Conservation (phyloP, 2,329 filamentous ascomycete species). For the Fusarium sp. region DNA sequence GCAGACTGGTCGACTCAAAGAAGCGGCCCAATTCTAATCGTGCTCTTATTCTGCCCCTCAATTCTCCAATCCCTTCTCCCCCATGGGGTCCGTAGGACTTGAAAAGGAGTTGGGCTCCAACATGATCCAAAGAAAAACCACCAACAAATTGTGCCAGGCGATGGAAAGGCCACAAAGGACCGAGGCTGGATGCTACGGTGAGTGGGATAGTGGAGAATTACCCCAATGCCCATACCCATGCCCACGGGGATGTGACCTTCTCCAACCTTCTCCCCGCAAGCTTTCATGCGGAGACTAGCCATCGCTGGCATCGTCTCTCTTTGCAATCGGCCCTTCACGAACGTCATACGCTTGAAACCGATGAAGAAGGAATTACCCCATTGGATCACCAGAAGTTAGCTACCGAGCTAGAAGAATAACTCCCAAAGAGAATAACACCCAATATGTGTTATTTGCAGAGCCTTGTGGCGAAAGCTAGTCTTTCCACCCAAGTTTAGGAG, state of each 20-base stretch:
- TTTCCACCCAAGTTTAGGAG: no score
- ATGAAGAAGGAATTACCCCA: no score
- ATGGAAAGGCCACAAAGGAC: background rate
- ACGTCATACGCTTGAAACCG: background rate
- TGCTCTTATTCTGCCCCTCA: background rate
- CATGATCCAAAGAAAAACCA: background rate
- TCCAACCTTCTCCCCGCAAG: slow-evolving; percentile 13
- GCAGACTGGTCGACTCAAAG: slow-evolving; percentile 2
- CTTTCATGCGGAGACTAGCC: background rate
- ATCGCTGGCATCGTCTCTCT: background rate
- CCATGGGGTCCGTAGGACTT: slow-evolving; percentile 3
- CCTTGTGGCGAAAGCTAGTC: no score
- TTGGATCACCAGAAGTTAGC: no score
- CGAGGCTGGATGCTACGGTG: slow-evolving; percentile 5
- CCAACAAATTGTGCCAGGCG: background rate
- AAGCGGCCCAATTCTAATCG: background rate
- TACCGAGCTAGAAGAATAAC: no score
- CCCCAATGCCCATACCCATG: slow-evolving; percentile 7
- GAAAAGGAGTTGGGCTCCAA: background rate
- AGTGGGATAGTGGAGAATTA: background rate
- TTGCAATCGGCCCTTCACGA: slow-evolving; percentile 12
- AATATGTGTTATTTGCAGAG: no score
- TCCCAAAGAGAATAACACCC: no score
- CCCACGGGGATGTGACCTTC: slow-evolving; percentile 7
- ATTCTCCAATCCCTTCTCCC: slow-evolving; percentile 6